Evolutionary conservation across 208 protist species (phyloP), one percentile per base, ranked within the genome.

Genomic region (Angomonas desouzai): DNA sequence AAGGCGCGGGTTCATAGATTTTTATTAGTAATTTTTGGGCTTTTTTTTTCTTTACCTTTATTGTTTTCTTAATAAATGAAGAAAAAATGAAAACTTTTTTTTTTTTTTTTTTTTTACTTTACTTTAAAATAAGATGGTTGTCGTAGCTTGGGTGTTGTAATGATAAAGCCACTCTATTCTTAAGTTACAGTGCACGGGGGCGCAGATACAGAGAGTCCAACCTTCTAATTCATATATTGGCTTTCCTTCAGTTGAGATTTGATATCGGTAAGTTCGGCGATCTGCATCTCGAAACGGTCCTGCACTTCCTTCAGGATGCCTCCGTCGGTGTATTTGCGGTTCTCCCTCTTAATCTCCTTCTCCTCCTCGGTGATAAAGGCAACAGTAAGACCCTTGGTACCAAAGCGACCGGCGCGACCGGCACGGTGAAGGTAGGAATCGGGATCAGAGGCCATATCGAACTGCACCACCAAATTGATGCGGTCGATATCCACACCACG

Each of bases 391-490:
- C 99, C 99, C 72, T 99, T 99, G 32, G 98, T 99, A 62, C 98
- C 99, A 70, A 99, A 99, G 56, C 99, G 92, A 62, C 98, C 99
- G 18, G 91, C 93, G 66, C 89, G 85, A 68, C 92, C 85, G 51
- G 98, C 96, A 68, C 99, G 91, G 79, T 99, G 99, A 18, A 99
- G 87, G 74, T 99, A 99, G 28, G 86, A 93, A 75, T 99, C 98
- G 16, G 76, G 76, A 20, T 94, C 79, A 13, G 91, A 90, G 28
- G 99, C 96, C 98, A 99, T 99, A 82, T 99, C 99, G 80, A 98
- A 99, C 84, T 99, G 99, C 68, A 99, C 96, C 32, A 99, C 99
- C 38, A 99, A 93, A 86, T 99, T 99, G 62, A 99, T 98, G 53
- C 94, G 84, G 72, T 99, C 97, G 70, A 99, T 98, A 78, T 99